phyloP scores from a whole-genome alignment of 306 rosid genomes.

The Prunus padus region DNA sequence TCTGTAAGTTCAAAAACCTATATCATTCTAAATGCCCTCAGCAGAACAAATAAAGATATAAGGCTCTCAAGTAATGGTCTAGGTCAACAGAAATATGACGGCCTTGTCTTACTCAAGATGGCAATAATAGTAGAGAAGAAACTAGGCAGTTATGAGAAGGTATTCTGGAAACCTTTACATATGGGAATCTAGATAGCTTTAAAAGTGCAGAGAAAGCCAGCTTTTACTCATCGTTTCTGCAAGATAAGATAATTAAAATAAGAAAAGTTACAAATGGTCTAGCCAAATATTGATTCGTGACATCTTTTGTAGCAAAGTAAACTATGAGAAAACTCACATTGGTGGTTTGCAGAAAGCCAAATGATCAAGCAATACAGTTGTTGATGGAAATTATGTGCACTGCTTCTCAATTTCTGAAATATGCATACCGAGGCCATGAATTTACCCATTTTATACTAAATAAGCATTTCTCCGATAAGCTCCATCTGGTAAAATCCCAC shows the following conservation, averaged over 20 bases:
- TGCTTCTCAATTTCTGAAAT: constrained; percentile 79
- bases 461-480: background rate
- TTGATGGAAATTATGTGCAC: constrained; percentile 81
- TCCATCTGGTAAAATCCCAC: background rate
- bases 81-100: background rate
- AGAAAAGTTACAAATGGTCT: background rate
- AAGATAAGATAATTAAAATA: constrained; percentile 24
- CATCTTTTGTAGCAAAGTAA: background rate
- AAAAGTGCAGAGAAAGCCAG: constrained; percentile 59
- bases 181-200: constrained; percentile 78
- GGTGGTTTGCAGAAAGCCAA: constrained; percentile 88
- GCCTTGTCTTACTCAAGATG: constrained; percentile 17
- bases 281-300: background rate
- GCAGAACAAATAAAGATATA: constrained; percentile 5
- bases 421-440: constrained; percentile 74
- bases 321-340: constrained; percentile 40
- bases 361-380: constrained; percentile 77
- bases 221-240: constrained; percentile 72
- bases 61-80: background rate
- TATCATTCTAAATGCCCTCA: background rate
- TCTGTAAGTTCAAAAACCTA: background rate
- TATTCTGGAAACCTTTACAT: constrained; percentile 41
- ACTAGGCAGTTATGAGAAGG: background rate
- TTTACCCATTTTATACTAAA: constrained; percentile 9
- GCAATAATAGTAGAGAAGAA: background rate